phyloP scores from a whole-genome alignment of 768 basidiomycete genomes.

The Agrocybe chaxingu region DNA sequence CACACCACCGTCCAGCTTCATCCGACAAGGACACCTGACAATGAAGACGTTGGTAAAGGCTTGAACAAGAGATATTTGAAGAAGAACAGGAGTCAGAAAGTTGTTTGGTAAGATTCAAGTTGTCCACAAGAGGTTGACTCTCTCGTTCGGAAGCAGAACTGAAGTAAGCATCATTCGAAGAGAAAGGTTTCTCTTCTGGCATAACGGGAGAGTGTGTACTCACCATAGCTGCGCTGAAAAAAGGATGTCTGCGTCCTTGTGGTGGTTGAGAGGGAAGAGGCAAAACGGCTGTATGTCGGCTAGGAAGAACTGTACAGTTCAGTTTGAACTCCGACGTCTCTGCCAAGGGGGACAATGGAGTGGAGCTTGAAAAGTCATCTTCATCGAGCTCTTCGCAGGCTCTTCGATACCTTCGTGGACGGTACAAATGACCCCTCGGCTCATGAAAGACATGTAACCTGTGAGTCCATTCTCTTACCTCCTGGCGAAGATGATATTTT shows the following conservation, averaged over 20 bases:
- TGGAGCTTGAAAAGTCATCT: constrained; percentile 20
- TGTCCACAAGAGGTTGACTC: constrained; percentile 75
- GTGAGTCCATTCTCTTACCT: constrained; percentile 27
- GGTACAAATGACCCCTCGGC: background rate
- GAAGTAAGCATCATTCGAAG: constrained; percentile 51
- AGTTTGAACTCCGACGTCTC: constrained; percentile 29
- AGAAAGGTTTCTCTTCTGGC: constrained; percentile 7
- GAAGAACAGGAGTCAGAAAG: constrained; percentile 41
- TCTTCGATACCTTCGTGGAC: background rate
- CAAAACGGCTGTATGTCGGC: background rate
- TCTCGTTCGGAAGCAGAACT: constrained; percentile 87
- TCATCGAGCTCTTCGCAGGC: background rate
- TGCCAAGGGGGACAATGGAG: constrained; percentile 3
- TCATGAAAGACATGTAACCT: background rate
- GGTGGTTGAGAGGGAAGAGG: background rate
- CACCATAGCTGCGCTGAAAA: constrained; percentile 14
- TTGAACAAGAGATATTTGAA: background rate
- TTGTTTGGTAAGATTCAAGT: constrained; percentile 50
- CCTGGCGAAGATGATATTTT: constrained; percentile 56
- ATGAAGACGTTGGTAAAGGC: constrained; percentile 18
- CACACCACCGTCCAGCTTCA: background rate
- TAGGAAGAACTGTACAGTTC: constrained; percentile 39
- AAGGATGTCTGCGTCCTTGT: background rate
- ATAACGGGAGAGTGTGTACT: constrained; percentile 14
- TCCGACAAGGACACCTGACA: constrained; percentile 5